A percentile compares a stretch with the other conserved stretches of the same genome.
These are phyloP conservation scores for Aspergillus sojae DNA, from an alignment of 2,329 filamentous ascomycete species.

Conservation along the genomic window DNA sequence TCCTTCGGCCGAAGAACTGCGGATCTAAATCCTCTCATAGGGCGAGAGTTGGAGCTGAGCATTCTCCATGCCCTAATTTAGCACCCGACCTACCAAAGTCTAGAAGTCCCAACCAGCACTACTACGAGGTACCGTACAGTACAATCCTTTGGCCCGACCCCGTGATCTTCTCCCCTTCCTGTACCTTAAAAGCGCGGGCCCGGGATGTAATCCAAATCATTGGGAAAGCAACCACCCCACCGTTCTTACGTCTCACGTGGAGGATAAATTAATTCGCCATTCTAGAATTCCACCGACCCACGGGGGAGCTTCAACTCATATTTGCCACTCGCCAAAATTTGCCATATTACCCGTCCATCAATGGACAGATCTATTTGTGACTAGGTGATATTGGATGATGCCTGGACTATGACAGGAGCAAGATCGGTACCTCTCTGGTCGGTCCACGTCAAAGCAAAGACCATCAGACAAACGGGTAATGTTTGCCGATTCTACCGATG, in stretches of 20 bases:
- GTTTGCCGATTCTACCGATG: background rate
- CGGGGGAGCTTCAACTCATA: background rate
- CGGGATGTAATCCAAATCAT: background rate
- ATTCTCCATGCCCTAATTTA: background rate
- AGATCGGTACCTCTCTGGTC: background rate
- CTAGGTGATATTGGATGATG: background rate
- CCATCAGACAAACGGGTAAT: background rate
- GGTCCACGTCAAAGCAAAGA: background rate
- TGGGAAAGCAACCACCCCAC: background rate
- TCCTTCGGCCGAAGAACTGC: background rate
- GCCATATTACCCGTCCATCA: background rate
- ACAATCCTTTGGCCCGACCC: background rate
- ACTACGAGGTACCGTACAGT: too few species aligned
- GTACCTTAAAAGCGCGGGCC: background rate
- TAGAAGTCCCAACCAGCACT: background rate
- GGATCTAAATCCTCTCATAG: background rate
- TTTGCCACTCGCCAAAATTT: background rate
- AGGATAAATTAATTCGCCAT: background rate
- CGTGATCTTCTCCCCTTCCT: background rate
- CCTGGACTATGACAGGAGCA: too few species aligned
- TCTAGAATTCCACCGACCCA: background rate
- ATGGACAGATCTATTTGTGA: background rate
- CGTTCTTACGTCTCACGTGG: conserved; percentile 1
- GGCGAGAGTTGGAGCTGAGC: background rate
- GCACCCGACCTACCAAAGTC: background rate